Percentiles rank a stretch among this genome's conserved stretches.
Evolutionary conservation across 768 basidiomycete genomes (phyloP).

Genomic region (Trametes cingulata): DNA sequence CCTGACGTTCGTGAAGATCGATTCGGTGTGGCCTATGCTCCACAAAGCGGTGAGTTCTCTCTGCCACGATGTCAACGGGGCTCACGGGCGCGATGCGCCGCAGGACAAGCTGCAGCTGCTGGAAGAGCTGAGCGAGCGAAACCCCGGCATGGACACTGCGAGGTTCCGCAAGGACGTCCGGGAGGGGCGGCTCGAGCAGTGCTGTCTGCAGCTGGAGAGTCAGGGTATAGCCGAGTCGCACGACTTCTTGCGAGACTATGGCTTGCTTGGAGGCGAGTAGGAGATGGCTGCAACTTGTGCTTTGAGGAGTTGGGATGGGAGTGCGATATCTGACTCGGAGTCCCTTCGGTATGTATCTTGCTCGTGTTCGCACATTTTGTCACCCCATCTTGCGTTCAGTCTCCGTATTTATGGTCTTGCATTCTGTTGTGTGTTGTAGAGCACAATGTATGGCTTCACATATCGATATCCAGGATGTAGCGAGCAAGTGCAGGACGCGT

Average conservation of each 20-base stretch:
- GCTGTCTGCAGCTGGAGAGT: conserved; percentile 19
- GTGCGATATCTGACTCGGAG: neutral
- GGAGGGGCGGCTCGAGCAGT: conserved; percentile 43
- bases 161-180: conserved; percentile 40
- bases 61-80: neutral
- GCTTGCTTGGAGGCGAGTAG: conserved; percentile 1
- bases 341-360: neutral
- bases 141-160: conserved; percentile 35
- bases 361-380: neutral
- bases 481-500: neutral
- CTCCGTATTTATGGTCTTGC: too few species aligned
- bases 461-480: too few species aligned
- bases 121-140: conserved; percentile 29
- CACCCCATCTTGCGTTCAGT: too few species aligned
- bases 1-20: conserved; percentile 1
- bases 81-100: neutral
- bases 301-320: too few species aligned
- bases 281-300: neutral
- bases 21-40: conserved; percentile 11
- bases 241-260: conserved; percentile 11
- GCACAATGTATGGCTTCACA: too few species aligned
- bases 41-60: conserved; percentile 6
- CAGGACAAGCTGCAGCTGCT: conserved; percentile 35
- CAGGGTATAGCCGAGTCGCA: conserved; percentile 6
- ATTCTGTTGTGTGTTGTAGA: too few species aligned